Conservation (phyloP, 1,284 basidiomycete species). For the Spongispora temasekensis region DNA sequence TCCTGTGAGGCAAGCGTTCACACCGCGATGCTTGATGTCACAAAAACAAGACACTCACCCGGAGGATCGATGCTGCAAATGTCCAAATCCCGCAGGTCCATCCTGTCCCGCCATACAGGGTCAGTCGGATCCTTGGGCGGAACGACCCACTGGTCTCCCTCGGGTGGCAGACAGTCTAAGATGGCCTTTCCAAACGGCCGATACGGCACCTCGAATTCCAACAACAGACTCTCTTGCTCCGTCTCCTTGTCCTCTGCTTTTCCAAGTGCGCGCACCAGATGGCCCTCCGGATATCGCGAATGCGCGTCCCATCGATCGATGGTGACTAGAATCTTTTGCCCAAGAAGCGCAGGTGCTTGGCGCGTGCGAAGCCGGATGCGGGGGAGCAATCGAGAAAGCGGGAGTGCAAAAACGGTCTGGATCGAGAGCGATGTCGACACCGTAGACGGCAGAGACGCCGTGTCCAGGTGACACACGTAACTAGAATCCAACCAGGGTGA, state of each 20-base stretch:
- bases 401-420: constrained; percentile 94
- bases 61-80: constrained; percentile 99
- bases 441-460: neutral
- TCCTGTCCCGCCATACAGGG: constrained; percentile 81
- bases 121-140: constrained; percentile 67
- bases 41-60: constrained; percentile 43
- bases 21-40: neutral
- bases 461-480: neutral
- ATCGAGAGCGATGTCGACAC: constrained; percentile 81
- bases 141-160: constrained; percentile 94
- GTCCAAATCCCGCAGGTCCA: constrained; percentile 85
- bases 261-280: constrained; percentile 94
- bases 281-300: constrained; percentile 95
- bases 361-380: constrained; percentile 94
- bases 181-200: constrained; percentile 96
- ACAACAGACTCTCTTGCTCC: constrained; percentile 90
- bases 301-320: constrained; percentile 91
- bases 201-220: constrained; percentile 98
- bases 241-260: constrained; percentile 94
- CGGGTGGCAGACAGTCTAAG: constrained; percentile 84
- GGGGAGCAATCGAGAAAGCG: constrained; percentile 89
- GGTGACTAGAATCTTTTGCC: constrained; percentile 95
- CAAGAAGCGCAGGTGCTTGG: constrained; percentile 86
- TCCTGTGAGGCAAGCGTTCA: constrained; percentile 44
- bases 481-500: constrained; percentile 7